Percentiles rank a stretch among this genome's conserved stretches.
Evolutionary conservation across 148 eudicot species (phyloP).

Genomic region (Dianthus caryophyllus): DNA sequence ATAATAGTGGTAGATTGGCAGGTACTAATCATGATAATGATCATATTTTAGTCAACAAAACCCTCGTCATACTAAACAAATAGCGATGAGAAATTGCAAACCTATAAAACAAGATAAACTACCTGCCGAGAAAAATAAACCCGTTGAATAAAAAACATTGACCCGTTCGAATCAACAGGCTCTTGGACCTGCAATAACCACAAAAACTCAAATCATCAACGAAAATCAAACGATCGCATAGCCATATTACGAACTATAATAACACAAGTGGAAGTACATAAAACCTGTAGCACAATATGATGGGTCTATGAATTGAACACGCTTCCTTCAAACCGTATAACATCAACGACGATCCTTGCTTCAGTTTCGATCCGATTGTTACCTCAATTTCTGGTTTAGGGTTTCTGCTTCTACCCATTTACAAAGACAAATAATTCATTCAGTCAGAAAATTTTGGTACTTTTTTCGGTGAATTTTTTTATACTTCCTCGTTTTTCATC

Average conservation of each 20-base stretch:
- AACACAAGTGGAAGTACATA: background rate
- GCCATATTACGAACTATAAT: conserved; percentile 12
- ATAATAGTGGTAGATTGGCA: too few relatives aligned
- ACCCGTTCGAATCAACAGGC: conserved; percentile 65
- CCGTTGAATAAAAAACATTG: conserved; percentile 90
- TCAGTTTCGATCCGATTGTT: conserved; percentile 30
- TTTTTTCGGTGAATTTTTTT: too few relatives aligned
- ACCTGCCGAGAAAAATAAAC: conserved; percentile 89
- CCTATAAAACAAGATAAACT: too few relatives aligned
- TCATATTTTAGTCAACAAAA: too few relatives aligned
- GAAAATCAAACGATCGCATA: background rate
- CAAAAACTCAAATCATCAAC: background rate
- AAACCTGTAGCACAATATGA: conserved; percentile 75
- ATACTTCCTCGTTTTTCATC: too few relatives aligned
- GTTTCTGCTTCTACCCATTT: conserved; percentile 11
- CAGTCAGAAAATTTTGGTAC: background rate
- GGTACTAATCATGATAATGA: too few relatives aligned
- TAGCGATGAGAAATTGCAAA: too few relatives aligned
- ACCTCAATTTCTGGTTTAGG: background rate
- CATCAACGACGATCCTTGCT: conserved; percentile 50
- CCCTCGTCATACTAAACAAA: too few relatives aligned
- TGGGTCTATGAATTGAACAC: conserved; percentile 70
- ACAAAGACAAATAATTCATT: background rate
- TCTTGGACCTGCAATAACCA: conserved; percentile 48
- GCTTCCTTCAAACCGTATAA: conserved; percentile 71